A percentile compares a stretch with the other conserved stretches of the same genome.
phyloP scores from a whole-genome alignment of 768 basidiomycete species.

The Rhodosporidiobolus odoratus region DNA sequence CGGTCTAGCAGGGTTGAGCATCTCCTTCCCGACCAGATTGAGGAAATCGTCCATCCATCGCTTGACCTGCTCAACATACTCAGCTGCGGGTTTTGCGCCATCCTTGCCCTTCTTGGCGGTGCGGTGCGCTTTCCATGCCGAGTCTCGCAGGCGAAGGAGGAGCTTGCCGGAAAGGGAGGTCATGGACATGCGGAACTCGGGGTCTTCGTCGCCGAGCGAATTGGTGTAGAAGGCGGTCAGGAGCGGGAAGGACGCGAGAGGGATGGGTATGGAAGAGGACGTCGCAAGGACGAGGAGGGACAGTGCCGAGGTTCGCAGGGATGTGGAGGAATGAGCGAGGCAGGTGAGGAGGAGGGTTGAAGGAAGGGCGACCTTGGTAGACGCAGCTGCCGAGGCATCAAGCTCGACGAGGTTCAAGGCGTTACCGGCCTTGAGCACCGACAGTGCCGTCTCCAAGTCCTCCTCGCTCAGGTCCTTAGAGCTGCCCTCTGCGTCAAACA shows the following conservation, averaged over 20 bases:
- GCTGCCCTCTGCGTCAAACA: neutral
- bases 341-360: conserved; percentile 13
- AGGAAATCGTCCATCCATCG: conserved; percentile 12
- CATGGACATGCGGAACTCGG: conserved; percentile 27
- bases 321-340: conserved; percentile 14
- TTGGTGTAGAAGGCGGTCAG: conserved; percentile 27
- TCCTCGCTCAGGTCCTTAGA: neutral
- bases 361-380: conserved; percentile 22
- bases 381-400: conserved; percentile 6
- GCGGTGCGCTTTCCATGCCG: conserved; percentile 22
- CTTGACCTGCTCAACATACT: conserved; percentile 21
- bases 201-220: conserved; percentile 34
- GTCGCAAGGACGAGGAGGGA: conserved; percentile 30
- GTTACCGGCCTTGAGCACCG: conserved; percentile 29
- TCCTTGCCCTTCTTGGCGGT: conserved; percentile 23
- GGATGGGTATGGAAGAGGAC: conserved; percentile 12
- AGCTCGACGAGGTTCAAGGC: conserved; percentile 24
- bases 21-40: conserved; percentile 7
- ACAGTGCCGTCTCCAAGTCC: conserved; percentile 26
- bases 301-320: conserved; percentile 32
- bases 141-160: conserved; percentile 30
- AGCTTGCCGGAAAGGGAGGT: conserved; percentile 29
- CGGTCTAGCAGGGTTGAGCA: conserved; percentile 33
- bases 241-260: conserved; percentile 14
- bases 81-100: conserved; percentile 1